Conservation (phyloP, 768 basidiomycete species). For the Arthromyces matolae region DNA sequence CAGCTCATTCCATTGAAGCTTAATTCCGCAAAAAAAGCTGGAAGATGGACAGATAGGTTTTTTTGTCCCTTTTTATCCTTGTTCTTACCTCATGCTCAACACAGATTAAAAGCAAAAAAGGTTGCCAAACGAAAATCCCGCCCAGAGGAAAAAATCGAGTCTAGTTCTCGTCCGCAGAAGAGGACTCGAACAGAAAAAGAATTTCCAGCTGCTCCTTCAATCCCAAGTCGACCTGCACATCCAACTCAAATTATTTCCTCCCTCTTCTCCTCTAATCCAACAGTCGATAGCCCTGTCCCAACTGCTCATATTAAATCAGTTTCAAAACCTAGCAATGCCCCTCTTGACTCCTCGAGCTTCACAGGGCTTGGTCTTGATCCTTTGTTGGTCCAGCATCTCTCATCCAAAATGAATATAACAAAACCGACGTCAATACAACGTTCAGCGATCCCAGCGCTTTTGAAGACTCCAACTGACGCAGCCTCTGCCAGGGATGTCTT, state of each 20-base stretch:
- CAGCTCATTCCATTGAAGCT: slow-evolving; percentile 23
- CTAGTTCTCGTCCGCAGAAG: slow-evolving; percentile 41
- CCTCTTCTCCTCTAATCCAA: slow-evolving; percentile 82
- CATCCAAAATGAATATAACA: slow-evolving; percentile 72
- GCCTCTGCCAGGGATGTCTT: slow-evolving; percentile 68
- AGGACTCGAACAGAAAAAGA: slow-evolving; percentile 28
- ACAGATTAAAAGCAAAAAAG: slow-evolving; percentile 73
- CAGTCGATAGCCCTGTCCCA: slow-evolving; percentile 42
- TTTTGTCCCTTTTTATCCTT: slow-evolving; percentile 17
- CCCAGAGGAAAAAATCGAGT: slow-evolving; percentile 29
- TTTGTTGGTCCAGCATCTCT: slow-evolving; percentile 73
- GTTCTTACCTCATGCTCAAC: slow-evolving; percentile 17
- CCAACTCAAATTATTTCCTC: slow-evolving; percentile 78
- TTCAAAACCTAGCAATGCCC: slow-evolving; percentile 76
- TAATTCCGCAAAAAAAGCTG: slow-evolving; percentile 44
- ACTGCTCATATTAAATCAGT: slow-evolving; percentile 22
- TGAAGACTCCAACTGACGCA: slow-evolving; percentile 32
- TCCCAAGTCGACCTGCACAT: slow-evolving; percentile 24
- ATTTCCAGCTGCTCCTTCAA: slow-evolving; percentile 17
- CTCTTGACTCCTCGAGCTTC: slow-evolving; percentile 78
- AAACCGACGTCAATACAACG: slow-evolving; percentile 92
- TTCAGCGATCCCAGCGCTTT: slow-evolving; percentile 58
- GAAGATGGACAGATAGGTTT: slow-evolving; percentile 78
- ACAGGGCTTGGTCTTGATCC: slow-evolving; percentile 79
- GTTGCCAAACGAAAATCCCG: slow-evolving; percentile 55